Base-by-base conservation (phyloP, 2,329 filamentous ascomycete species). In the Neonectria punicea region DNA sequence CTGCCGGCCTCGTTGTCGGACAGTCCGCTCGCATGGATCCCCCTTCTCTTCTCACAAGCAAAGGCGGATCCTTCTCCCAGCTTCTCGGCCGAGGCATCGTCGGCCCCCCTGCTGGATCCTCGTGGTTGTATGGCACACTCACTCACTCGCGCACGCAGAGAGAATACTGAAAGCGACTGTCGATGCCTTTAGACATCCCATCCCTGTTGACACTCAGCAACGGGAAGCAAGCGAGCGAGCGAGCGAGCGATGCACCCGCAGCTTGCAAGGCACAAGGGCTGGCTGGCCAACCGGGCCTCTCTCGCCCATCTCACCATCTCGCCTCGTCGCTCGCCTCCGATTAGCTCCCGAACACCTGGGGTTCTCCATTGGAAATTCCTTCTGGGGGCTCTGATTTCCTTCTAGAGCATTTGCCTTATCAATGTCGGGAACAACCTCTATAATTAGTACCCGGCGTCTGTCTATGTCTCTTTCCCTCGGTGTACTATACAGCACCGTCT, bases 191-290 rank as follows among this genome's bases (percentile, higher is more conserved):
- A 30, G 30, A 30, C 30, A 30, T 30, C n/a, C 16, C 58, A 73
- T 66, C 70, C 70, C 61, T 68, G 70, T 63, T 67, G 67, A 65
- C 70, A 71, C 70, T 67, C 61, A 44, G 8, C 70, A 63, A 69
- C 70, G 70, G 70, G 69, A 73, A 73, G 67, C 66, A 73, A 73
- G 70, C 70, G 70, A 73, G 70, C 69, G 69, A 65, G 55, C 65
- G 20, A 73, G 70, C 70, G 70, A 73, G 70, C 69, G 69, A 65
- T 53, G 25, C 25, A 25, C 25, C 65, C 67, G 58, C 36, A 39
- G 36, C 36, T 39, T 39, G 36, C 16, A 39, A 39, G 36, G 36
- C n/a, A 43, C 70, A 65, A 69, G 64, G 67, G 61, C 58, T 66
- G 46, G 56, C 70, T 65, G 63, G 66, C 65, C 67, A 69, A 72